phyloP scores from a whole-genome alignment of 345 rosid species.

The Excoecaria cochinchinensis region DNA sequence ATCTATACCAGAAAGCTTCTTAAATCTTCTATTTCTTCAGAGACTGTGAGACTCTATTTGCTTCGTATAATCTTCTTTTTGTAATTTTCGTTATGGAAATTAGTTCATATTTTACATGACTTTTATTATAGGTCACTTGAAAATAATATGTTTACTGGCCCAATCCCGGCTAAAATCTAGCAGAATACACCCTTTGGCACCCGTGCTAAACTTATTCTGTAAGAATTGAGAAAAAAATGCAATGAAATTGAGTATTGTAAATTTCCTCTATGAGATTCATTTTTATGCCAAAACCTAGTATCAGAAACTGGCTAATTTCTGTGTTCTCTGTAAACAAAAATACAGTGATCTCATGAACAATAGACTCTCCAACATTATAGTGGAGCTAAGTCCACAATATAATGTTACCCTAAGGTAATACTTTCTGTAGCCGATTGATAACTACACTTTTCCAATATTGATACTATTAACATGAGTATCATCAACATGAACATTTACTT shows the following conservation, averaged over 20 bases:
- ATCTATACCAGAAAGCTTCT: conserved; percentile 68
- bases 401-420: conserved; percentile 81
- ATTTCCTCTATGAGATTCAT: conserved; percentile 2
- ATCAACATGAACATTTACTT: not conserved
- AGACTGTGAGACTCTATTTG: conserved; percentile 52
- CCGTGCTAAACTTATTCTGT: conserved; percentile 55
- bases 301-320: conserved; percentile 29
- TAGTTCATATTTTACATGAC: conserved; percentile 4
- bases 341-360: conserved; percentile 87
- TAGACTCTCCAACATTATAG: conserved; percentile 51
- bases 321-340: conserved; percentile 11
- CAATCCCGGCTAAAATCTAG: conserved; percentile 64
- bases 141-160: conserved; percentile 66
- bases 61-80: not conserved
- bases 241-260: conserved; percentile 6
- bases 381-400: conserved; percentile 58
- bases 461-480: not conserved
- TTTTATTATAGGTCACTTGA: conserved; percentile 60
- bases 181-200: conserved; percentile 40
- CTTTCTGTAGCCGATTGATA: not conserved
- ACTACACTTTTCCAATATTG: not conserved
- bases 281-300: not conserved
- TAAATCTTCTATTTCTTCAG: conserved; percentile 68
- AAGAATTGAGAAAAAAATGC: conserved; percentile 31
- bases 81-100: conserved; percentile 13